Conservation (phyloP, 83 land plant species). For the Diphasiastrum complanatum region DNA sequence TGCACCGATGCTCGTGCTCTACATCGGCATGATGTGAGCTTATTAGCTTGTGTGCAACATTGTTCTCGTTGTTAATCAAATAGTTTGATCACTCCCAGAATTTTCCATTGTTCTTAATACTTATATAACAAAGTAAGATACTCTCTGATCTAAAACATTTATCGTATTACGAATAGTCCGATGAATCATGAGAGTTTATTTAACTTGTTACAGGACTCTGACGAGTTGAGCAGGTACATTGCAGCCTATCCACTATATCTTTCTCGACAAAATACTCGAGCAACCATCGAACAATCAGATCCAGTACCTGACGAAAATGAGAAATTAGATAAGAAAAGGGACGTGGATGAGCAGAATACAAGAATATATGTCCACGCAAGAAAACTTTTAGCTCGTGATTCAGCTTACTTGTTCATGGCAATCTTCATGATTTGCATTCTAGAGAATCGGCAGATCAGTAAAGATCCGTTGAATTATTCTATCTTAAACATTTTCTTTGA, state of each 20-base stretch:
- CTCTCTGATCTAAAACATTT: neutral
- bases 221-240: neutral
- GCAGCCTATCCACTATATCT: neutral
- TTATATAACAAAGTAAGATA: neutral
- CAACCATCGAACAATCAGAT: too few species aligned
- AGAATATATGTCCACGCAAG: neutral
- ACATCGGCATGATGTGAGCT: neutral
- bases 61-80: neutral
- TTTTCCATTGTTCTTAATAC: neutral
- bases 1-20: neutral
- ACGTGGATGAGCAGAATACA: neutral
- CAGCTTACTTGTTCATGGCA: neutral
- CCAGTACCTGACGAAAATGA: neutral
- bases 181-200: too few species aligned
- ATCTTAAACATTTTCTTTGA: too few species aligned
- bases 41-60: neutral
- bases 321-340: neutral
- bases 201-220: too few species aligned
- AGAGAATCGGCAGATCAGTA: neutral
- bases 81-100: too few species aligned
- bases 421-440: neutral
- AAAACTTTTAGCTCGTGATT: neutral
- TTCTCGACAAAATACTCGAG: neutral
- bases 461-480: neutral
- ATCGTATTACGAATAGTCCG: neutral